These are phyloP conservation scores for Dissophora globulifera DNA, from an alignment of 192 early-diverging fungal species.

Conservation along the genomic window DNA sequence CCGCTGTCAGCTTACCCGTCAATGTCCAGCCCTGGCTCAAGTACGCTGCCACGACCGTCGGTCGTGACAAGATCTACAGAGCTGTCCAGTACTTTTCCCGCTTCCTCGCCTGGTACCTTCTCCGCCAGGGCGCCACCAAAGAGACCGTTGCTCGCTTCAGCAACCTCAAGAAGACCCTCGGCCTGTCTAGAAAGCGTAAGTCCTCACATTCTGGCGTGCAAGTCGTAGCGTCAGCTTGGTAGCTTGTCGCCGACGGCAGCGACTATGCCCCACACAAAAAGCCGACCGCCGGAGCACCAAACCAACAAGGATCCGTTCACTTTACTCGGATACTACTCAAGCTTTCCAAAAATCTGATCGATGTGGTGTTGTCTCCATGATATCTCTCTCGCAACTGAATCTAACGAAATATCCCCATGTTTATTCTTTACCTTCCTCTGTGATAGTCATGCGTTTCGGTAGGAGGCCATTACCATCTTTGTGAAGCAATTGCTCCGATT, in stretches of 20 bases:
- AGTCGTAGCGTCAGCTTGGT: too few relatives aligned
- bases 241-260: too few relatives aligned
- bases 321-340: conserved; percentile 7
- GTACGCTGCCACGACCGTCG: conserved; percentile 70
- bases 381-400: too few relatives aligned
- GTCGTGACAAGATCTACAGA: conserved; percentile 84
- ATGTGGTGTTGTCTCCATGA: too few relatives aligned
- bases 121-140: conserved; percentile 65
- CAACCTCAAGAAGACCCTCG: conserved; percentile 70
- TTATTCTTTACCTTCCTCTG: not conserved
- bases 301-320: too few relatives aligned
- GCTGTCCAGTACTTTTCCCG: conserved; percentile 89
- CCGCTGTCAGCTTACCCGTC: conserved; percentile 13
- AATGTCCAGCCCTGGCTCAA: conserved; percentile 57
- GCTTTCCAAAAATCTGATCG: not conserved
- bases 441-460: conserved; percentile 73
- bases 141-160: conserved; percentile 66
- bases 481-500: not conserved
- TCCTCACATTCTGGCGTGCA: not conserved
- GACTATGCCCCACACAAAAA: too few relatives aligned
- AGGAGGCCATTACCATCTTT: conserved; percentile 3
- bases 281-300: too few relatives aligned
- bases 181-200: conserved; percentile 75
- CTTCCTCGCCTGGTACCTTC: conserved; percentile 77
- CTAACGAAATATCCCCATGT: too few relatives aligned